Percentiles rank a stretch among this genome's conserved stretches.
Conservation (phyloP, 257 asterid genomes). For the Solanum chilense region DNA sequence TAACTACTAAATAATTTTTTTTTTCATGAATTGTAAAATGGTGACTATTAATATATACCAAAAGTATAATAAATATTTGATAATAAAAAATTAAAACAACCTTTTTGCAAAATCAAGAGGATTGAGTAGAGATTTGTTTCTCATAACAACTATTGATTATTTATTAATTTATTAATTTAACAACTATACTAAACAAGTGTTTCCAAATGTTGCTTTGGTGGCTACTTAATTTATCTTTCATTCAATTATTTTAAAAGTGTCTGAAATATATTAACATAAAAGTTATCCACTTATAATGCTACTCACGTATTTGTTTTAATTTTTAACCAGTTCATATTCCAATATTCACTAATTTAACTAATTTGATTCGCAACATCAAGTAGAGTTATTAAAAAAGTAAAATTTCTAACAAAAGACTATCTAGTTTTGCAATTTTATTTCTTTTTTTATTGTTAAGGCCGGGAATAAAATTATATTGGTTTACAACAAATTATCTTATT, state of each 20-base stretch:
- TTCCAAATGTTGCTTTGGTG: not conserved
- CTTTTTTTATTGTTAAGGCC: not conserved
- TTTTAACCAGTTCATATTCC: not conserved
- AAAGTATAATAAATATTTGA: not conserved
- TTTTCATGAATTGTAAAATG: not conserved
- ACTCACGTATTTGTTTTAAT: not conserved
- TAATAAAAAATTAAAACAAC: not conserved
- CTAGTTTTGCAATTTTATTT: too few species aligned
- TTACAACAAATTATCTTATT: too few species aligned
- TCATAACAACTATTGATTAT: not conserved
- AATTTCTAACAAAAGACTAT: too few species aligned
- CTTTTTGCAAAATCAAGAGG: slow-evolving; percentile 17
- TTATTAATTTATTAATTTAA: not conserved
- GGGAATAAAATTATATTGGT: too few species aligned
- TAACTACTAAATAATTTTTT: not conserved
- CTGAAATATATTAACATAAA: not conserved
- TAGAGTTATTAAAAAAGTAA: too few species aligned
- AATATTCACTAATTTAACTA: too few species aligned
- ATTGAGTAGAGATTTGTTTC: slow-evolving; percentile 19
- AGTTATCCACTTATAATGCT: not conserved
- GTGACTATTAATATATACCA: not conserved
- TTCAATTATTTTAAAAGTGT: not conserved
- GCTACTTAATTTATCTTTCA: not conserved
- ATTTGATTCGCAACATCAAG: not conserved
- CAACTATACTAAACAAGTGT: not conserved